Conservation (phyloP, 2,329 filamentous ascomycete species). For the Penicillium sp. region DNA sequence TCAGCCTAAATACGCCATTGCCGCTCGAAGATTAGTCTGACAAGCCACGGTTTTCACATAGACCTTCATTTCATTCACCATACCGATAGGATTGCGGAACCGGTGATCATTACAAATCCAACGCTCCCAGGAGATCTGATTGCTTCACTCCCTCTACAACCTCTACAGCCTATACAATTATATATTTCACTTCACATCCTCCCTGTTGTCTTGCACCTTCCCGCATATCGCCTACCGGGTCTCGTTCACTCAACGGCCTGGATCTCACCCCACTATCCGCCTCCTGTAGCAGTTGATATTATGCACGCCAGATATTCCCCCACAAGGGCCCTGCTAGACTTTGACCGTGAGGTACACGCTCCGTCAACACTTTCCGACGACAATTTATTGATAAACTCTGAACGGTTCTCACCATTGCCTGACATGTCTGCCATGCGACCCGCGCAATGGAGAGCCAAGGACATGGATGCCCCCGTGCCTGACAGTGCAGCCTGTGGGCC, state of each 20-base stretch:
- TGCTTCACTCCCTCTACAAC: not conserved
- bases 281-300: slow-evolving; percentile 9
- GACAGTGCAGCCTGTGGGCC: slow-evolving; percentile 7
- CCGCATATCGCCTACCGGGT: not conserved
- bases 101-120: slow-evolving; percentile 12
- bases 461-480: slow-evolving; percentile 6
- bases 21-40: not conserved
- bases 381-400: not conserved
- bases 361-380: not conserved
- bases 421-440: slow-evolving; percentile 13
- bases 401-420: not conserved
- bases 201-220: not conserved
- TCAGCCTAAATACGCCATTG: not conserved
- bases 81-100: not conserved
- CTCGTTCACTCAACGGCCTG: not conserved
- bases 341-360: slow-evolving; percentile 13
- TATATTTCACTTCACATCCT: not conserved
- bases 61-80: not conserved
- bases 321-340: slow-evolving; percentile 11
- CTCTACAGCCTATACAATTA: no score
- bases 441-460: slow-evolving; percentile 6
- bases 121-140: not conserved
- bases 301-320: slow-evolving; percentile 19
- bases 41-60: slow-evolving; percentile 8
- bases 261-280: not conserved